Evolutionary conservation across 495 filamentous ascomycete genomes (phyloP), one percentile per base, ranked within the genome.

Genomic region (Hypoxylon rickii): DNA sequence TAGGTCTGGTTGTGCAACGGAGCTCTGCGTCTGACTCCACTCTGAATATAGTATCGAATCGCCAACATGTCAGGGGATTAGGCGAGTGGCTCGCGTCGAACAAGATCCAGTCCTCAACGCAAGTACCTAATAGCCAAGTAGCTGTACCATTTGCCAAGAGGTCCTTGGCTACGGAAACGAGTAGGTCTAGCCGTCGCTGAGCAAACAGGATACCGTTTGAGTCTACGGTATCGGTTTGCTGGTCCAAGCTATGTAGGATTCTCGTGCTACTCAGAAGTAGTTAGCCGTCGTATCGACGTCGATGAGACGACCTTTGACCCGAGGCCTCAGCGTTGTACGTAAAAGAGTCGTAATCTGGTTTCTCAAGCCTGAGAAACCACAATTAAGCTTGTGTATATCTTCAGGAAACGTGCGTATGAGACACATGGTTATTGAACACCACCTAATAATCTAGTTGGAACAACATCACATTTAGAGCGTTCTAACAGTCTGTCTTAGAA

Each of bases 401-500:
- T 44, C 26, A 37, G 37, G 36, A 1, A 53, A 63, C 44, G 59
- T 63, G 59, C 44, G 31, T 58, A 32, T 31, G 40, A 49, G 44
- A 57, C 59, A 54, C n/a, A 50, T 18, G 26, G 49, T 33, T 18
- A 7, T 32, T 34, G 37, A 44, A 15, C 33, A 50, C 7, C 10
- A 31, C 15, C 50, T 55, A 59, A 51, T 58, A 47, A 40, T 33
- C 13, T 47, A 24, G 16, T 41, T 10, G 22, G 21, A 44, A 51
- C 41, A 10, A 39, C 31, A 20, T 34, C 24, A 32, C 18, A 31
- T 11, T 36, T 34, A 21, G 26, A 24, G 24, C 41, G 41, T 46
- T 47, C 13, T 39, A 36, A 26, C 32, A 39, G 46, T 20, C 17
- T 64, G 61, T 64, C 61, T 64, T 51, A 51, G 20, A 51, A 29